Evolutionary conservation across 2,329 filamentous ascomycete species (phyloP).

Genomic region (Fragosphaeria purpurea): DNA sequence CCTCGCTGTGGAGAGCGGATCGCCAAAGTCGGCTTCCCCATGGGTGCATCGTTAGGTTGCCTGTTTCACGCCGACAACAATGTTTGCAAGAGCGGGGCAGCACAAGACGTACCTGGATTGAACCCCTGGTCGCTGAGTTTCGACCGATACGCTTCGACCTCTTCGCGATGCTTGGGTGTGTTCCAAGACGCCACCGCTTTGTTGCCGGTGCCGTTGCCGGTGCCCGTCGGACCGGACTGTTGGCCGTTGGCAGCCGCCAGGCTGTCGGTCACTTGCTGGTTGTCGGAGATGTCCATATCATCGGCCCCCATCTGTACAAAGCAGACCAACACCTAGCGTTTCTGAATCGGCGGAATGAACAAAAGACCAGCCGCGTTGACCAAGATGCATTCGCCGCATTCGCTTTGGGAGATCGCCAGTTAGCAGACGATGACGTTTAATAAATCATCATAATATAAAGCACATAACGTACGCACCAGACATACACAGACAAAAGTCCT

Average conservation of each 20-base stretch:
- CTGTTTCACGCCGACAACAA: background rate
- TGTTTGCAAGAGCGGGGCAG: slow-evolving; percentile 3
- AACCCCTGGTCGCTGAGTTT: slow-evolving; percentile 36
- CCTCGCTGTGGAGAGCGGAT: slow-evolving; percentile 34
- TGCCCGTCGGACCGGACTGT: background rate
- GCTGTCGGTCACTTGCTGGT: background rate
- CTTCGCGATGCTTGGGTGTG: slow-evolving; percentile 30
- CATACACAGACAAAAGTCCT: no score
- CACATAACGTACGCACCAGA: no score
- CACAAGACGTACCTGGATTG: slow-evolving; percentile 30
- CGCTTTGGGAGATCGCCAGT: background rate
- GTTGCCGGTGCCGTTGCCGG: background rate
- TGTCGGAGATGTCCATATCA: slow-evolving; percentile 10
- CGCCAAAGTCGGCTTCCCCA: slow-evolving; percentile 29
- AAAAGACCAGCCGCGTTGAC: no score
- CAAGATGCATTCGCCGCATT: background rate
- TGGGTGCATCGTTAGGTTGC: no score
- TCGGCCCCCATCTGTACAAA: slow-evolving; percentile 9
- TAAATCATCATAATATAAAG: no score
- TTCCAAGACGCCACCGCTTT: slow-evolving; percentile 14
- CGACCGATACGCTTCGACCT: slow-evolving; percentile 27
- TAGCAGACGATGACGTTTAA: no score
- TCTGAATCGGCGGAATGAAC: no score
- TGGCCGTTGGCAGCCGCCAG: background rate
- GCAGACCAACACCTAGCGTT: no score